These are phyloP conservation scores for Xylaria sp. DNA, from an alignment of 2,329 filamentous ascomycete species.

Conservation along the genomic window DNA sequence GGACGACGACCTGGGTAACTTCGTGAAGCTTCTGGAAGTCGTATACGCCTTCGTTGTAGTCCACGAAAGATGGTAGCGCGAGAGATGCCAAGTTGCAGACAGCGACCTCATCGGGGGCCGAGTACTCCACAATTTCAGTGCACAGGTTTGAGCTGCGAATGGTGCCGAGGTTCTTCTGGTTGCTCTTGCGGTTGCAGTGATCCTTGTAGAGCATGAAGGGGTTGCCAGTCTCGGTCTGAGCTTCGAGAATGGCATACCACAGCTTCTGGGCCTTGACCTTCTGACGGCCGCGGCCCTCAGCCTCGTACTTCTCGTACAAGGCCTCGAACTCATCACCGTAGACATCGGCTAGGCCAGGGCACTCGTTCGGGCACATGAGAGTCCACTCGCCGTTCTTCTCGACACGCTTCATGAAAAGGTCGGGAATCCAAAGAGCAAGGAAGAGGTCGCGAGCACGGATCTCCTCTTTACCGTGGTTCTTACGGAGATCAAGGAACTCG, in stretches of 20 bases:
- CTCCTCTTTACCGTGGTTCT: slow-evolving; percentile 99
- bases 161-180: slow-evolving; percentile 99
- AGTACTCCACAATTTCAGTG: slow-evolving; percentile 99
- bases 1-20: slow-evolving; percentile 87
- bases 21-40: slow-evolving; percentile 98
- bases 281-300: slow-evolving; percentile 82
- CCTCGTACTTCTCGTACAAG: slow-evolving; percentile 91
- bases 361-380: slow-evolving; percentile 97
- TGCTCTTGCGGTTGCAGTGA: slow-evolving; percentile 97
- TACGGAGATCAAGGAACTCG: slow-evolving; percentile 94
- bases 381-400: slow-evolving; percentile 98
- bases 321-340: slow-evolving; percentile 98
- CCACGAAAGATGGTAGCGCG: slow-evolving; percentile 87
- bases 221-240: slow-evolving; percentile 98
- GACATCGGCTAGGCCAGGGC: slow-evolving; percentile 90
- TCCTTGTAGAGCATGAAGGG: slow-evolving; percentile 99
- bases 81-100: slow-evolving; percentile 98
- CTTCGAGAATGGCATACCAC: slow-evolving; percentile 98
- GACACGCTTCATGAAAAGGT: slow-evolving; percentile 99
- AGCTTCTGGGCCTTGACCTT: slow-evolving; percentile 98
- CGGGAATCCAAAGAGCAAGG: slow-evolving; percentile 96
- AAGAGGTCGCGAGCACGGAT: slow-evolving; percentile 95
- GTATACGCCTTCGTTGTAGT: slow-evolving; percentile 81
- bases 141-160: slow-evolving; percentile 99
- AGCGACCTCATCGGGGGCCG: slow-evolving; percentile 93